phyloP scores from a whole-genome alignment of 2,329 filamentous ascomycete genomes.

The Fusarium sp. region DNA sequence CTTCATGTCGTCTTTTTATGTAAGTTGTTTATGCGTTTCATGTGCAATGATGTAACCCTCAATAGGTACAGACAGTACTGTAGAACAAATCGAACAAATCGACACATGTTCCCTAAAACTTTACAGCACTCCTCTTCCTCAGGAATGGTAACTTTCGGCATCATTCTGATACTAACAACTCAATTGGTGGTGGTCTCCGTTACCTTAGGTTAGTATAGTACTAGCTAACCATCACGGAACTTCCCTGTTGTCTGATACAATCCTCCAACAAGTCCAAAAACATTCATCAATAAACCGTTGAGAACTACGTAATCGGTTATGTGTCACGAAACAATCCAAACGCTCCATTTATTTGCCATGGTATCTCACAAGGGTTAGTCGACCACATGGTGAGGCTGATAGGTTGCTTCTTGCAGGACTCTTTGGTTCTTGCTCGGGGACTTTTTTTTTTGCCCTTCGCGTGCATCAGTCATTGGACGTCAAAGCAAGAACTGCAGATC shows the following conservation, averaged over 20 bases:
- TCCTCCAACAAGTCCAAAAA: neutral
- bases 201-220: neutral
- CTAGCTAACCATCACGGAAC: neutral
- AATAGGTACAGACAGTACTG: neutral
- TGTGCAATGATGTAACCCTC: constrained; percentile 28
- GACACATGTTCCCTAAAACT: constrained; percentile 14
- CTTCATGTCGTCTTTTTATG: constrained; percentile 10
- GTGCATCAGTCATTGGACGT: constrained; percentile 31
- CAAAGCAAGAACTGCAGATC: constrained; percentile 35
- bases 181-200: neutral
- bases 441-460: constrained; percentile 13
- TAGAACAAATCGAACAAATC: constrained; percentile 27
- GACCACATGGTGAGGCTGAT: constrained; percentile 31
- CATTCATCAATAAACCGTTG: neutral
- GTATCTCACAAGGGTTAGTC: neutral
- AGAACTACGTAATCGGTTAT: constrained; percentile 24
- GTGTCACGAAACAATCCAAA: constrained; percentile 8
- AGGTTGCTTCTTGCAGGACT: constrained; percentile 6
- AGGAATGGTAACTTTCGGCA: neutral
- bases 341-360: constrained; percentile 13
- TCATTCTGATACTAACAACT: neutral
- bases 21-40: constrained; percentile 17
- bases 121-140: neutral
- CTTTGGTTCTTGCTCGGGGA: constrained; percentile 33
- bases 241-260: neutral